phyloP scores from a whole-genome alignment of 768 basidiomycete species.

The Piloderma croceum region DNA sequence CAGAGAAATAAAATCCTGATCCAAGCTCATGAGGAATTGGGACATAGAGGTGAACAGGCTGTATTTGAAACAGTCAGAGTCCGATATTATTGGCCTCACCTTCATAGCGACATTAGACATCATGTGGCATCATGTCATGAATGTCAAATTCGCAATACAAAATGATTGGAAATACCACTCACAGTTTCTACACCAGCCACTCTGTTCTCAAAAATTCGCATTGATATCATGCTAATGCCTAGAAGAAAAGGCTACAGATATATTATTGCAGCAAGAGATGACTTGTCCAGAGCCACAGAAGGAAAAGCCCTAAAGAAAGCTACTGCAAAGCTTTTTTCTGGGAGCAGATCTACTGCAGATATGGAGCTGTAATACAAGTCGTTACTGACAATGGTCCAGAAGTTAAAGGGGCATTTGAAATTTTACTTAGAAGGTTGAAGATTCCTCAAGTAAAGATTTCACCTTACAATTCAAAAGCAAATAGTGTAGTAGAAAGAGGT shows the following conservation, averaged over 20 bases:
- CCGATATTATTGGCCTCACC: conserved; percentile 6
- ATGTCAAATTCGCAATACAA: conserved; percentile 12
- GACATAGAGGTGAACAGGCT: conserved; percentile 19
- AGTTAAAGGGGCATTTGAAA: conserved; percentile 13
- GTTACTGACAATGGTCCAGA: conserved; percentile 28
- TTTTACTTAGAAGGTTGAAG: conserved; percentile 1
- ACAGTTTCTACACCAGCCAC: neutral
- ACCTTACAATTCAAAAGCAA: conserved; percentile 31
- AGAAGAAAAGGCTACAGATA: conserved; percentile 10
- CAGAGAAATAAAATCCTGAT: conserved; percentile 4
- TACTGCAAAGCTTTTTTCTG: conserved; percentile 23
- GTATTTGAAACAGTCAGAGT: neutral
- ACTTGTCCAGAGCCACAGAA: conserved; percentile 24
- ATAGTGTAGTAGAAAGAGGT: conserved; percentile 32
- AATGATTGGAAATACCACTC: conserved; percentile 7
- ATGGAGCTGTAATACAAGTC: conserved; percentile 21
- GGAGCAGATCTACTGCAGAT: conserved; percentile 27
- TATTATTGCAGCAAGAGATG: conserved; percentile 24
- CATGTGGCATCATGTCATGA: conserved; percentile 16
- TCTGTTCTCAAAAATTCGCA: conserved; percentile 12
- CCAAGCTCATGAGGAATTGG: conserved; percentile 18
- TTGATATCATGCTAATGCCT: conserved; percentile 28
- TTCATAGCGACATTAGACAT: conserved; percentile 11
- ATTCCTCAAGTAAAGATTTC: conserved; percentile 28
- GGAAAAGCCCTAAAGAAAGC: conserved; percentile 17